A percentile compares a stretch with the other conserved stretches of the same genome.
These are phyloP conservation scores for Leccinum disarticulatum DNA, from an alignment of 768 basidiomycete genomes.

Conservation along the genomic window DNA sequence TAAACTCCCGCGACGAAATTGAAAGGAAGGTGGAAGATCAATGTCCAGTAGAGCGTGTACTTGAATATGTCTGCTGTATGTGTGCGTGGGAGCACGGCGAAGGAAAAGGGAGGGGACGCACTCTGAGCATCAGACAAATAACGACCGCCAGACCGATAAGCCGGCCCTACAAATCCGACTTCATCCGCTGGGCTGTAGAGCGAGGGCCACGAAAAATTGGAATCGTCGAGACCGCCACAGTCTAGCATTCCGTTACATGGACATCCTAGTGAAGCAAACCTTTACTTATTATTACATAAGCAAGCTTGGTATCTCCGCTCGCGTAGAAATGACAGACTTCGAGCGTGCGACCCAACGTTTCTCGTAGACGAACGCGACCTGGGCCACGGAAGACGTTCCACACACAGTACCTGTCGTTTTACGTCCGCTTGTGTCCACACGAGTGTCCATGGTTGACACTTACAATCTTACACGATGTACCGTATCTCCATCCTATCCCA, in stretches of 20 bases:
- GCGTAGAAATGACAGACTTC: too few species aligned
- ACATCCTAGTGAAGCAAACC: background rate
- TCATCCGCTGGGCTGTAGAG: background rate
- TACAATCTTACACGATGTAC: too few species aligned
- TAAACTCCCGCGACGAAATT: conserved; percentile 13
- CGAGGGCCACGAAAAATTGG: background rate
- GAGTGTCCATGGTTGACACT: too few species aligned
- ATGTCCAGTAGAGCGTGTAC: conserved; percentile 49
- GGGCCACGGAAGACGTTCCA: too few species aligned
- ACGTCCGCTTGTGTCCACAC: too few species aligned
- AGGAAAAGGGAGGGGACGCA: background rate
- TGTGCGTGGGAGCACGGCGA: background rate
- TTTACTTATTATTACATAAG: background rate
- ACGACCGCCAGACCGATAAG: background rate
- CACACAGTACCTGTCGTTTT: too few species aligned
- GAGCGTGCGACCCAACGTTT: too few species aligned
- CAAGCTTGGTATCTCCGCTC: background rate
- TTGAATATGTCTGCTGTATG: conserved; percentile 38
- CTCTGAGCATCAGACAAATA: background rate
- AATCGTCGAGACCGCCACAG: background rate
- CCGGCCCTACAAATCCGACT: background rate
- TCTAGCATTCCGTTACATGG: background rate
- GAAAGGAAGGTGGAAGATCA: conserved; percentile 45
- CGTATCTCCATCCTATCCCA: too few species aligned
- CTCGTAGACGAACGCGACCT: too few species aligned